These are phyloP conservation scores for Talaromyces stipitatus DNA, from an alignment of 495 filamentous ascomycete genomes.

Conservation along the genomic window DNA sequence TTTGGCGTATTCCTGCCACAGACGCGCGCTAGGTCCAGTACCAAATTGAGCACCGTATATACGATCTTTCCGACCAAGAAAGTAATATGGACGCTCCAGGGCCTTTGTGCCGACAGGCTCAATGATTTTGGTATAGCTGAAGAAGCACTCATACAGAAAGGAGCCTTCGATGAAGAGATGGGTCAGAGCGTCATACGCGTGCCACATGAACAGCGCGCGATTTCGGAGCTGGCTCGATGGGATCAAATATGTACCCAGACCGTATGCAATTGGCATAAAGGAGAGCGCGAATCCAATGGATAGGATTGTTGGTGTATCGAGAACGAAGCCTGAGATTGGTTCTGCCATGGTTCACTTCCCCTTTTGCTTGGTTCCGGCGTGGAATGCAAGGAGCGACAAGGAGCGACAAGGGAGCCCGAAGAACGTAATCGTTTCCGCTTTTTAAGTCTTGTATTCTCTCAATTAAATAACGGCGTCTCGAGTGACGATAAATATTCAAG, in stretches of 20 bases:
- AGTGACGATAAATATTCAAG: too few relatives aligned
- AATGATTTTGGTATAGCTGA: constrained; percentile 48
- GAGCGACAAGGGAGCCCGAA: not conserved
- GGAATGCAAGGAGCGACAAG: not conserved
- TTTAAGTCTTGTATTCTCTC: not conserved
- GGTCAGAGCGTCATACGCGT: constrained; percentile 83
- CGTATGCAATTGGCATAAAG: constrained; percentile 47
- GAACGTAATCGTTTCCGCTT: not conserved
- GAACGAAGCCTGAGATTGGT: constrained; percentile 22
- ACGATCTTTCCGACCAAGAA: constrained; percentile 44
- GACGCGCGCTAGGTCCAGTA: constrained; percentile 49
- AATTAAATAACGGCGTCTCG: not conserved
- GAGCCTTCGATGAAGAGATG: constrained; percentile 84
- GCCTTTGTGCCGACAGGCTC: constrained; percentile 21
- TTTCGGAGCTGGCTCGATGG: constrained; percentile 36
- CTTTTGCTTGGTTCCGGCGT: not conserved
- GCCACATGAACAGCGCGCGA: constrained; percentile 88
- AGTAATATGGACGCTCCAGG: constrained; percentile 37
- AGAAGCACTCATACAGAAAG: constrained; percentile 90
- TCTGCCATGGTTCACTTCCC: constrained; percentile 8
- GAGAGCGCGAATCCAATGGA: constrained; percentile 45
- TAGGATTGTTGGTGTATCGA: constrained; percentile 42
- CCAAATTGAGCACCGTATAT: constrained; percentile 71
- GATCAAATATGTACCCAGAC: constrained; percentile 34
- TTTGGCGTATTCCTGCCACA: constrained; percentile 92